Evolutionary conservation across 139 green algal species (phyloP), one percentile per base, ranked within the genome.

Genomic region (Coelastrella sp.): DNA sequence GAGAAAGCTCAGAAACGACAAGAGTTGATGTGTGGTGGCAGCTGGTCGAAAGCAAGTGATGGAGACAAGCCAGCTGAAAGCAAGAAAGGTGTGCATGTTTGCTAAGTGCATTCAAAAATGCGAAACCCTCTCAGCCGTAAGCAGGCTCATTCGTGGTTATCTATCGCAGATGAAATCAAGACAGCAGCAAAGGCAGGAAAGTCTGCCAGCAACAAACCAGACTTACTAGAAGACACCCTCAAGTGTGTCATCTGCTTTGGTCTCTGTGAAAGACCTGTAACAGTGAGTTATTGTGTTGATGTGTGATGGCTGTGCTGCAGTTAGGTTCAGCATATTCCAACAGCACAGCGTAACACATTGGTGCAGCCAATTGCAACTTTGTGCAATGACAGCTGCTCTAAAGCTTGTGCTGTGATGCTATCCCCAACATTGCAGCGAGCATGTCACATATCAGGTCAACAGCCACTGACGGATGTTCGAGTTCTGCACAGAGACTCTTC

Each of bases 191-290:
- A 79, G 67, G 15, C 27, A 2, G 48, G 38, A 8, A 62, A 59
- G 17, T 37, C 34, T 9, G 53, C 21, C 7, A 37, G 48, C 5
- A 59, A 53, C 37, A 57, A 69, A 32, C 35, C 73, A 32, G 72
- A 85, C n/a, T 82, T 92, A 17, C 81, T 95, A 80, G 94, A 97
- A 40, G 94, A 98, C 32, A 93, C 89, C 2, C 88, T 98, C 3
- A 98, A 97, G 64, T 98, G 96, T 75, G 79, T 89, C 41, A 96
- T 98, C 73, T 98, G 96, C 91, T 83, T 95, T 41, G 83, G 94
- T n/a, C 86, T 98, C 5, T 97, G 95, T 72, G 91, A 94, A 8
- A 89, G 95, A 17, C 96, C 96, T 37, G 93, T 98, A 38, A 98
- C 96, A 76, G 95, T 96, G 57, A 78, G 93, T 11, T 1, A n/a